Base-by-base conservation (phyloP, 257 asterid genomes). In the Mitragyna speciosa region DNA sequence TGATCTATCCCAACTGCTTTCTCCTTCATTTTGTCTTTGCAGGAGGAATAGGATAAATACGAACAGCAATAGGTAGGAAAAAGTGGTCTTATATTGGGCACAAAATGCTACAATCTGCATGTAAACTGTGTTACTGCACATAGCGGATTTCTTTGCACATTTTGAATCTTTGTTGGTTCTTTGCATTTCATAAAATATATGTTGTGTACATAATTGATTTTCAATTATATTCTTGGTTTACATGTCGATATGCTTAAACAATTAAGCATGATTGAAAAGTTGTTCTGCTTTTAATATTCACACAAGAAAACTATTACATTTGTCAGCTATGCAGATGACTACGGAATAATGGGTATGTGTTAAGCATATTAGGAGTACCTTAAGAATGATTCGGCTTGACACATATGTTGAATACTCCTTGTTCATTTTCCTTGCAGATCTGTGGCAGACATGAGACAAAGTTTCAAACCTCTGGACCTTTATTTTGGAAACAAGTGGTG, bases 401-500 rank as follows among this genome's bases (percentile, higher is more conserved):
- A 61, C 59, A 69, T 45, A n/a, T 59, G 36, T 36, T 33, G 4
- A 12, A 76, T 26, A 71, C 36, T 41, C 80, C 30, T 75, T 69
- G 64, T 33, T 69, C 58, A 54, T 22, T 81, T 22, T 39, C 22
- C 41, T 48, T 61, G 65, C 82, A 92, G 97, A 33, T 88, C 90
- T 16, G 78, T 89, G 28, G 19, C 82, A 49, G 95, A 92, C 78
- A 87, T 90, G 61, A 86, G 63, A 59, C 84, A 78, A 45, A 72
- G 81, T 48, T 89, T 92, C 90, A 89, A 92, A 88, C 90, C 92
- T 69, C 64, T 92, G 70, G 89, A 72, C 75, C 84, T 92, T 82
- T 92, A 92, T 71, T 88, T 92, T 49, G 87, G 90, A 68, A 90
- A 88, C 90, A 90, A 88, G 85, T 89, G 95, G 94, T 91, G 97